Evolutionary conservation across 352 stramenopile genomes (phyloP).

Genomic region (Phytophthora ramorum): DNA sequence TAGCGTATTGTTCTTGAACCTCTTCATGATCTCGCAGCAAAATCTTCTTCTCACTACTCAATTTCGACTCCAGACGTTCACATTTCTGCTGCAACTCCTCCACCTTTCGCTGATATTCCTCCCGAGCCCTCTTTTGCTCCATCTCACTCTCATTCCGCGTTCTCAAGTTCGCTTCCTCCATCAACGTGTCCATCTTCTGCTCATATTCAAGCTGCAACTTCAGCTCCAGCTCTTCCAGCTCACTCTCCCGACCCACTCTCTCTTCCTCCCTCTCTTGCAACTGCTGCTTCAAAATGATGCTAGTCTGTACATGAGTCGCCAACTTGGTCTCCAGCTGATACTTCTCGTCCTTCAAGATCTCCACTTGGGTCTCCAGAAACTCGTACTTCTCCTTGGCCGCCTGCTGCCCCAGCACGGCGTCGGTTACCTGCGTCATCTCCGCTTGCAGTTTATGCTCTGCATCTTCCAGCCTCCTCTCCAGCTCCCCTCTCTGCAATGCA

Average conservation of each 20-base stretch:
- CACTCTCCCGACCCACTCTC: not conserved
- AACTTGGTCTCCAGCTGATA: slow-evolving; percentile 15
- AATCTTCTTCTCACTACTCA: slow-evolving; percentile 21
- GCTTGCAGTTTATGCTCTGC: slow-evolving; percentile 17
- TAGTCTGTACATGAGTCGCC: slow-evolving; percentile 32
- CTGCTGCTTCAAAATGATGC: slow-evolving; percentile 36
- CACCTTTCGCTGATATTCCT: slow-evolving; percentile 10
- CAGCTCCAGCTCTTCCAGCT: slow-evolving; percentile 9
- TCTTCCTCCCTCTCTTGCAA: slow-evolving; percentile 37
- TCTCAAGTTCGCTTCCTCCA: slow-evolving; percentile 3
- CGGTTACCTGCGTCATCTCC: slow-evolving; percentile 15
- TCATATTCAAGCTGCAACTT: slow-evolving; percentile 10
- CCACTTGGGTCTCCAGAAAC: slow-evolving; percentile 33
- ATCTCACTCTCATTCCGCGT: slow-evolving; percentile 4
- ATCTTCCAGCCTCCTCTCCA: slow-evolving; percentile 33
- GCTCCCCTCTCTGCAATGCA: slow-evolving; percentile 24
- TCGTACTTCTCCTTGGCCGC: slow-evolving; percentile 29
- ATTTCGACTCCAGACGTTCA: slow-evolving; percentile 14
- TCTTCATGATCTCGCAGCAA: slow-evolving; percentile 15
- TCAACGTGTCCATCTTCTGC: slow-evolving; percentile 11
- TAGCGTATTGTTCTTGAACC: not conserved
- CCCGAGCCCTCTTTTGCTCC: slow-evolving; percentile 3
- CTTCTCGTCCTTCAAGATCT: slow-evolving; percentile 30
- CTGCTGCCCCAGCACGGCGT: slow-evolving; percentile 30
- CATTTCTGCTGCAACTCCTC: slow-evolving; percentile 19